These are phyloP conservation scores for Gracilaria domingensis DNA, from an alignment of 23 red algal species.

Conservation along the genomic window DNA sequence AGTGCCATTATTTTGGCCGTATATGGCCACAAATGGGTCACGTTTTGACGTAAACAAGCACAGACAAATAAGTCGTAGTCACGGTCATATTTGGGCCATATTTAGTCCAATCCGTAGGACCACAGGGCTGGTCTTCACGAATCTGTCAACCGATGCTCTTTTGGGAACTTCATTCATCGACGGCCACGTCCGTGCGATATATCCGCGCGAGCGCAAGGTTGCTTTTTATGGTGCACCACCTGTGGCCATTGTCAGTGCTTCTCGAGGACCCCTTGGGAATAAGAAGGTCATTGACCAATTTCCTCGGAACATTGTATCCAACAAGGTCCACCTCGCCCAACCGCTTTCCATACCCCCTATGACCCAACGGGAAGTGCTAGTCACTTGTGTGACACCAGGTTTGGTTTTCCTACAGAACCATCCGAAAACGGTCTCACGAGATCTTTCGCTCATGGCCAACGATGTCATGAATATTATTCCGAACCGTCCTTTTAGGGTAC, in stretches of 20 bases:
- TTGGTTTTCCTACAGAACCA: conserved; percentile 49
- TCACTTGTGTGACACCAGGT: background rate
- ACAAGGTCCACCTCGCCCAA: no score
- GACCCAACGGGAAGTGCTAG: conserved; percentile 13
- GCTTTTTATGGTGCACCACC: no score
- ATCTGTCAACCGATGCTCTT: no score
- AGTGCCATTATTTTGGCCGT: background rate
- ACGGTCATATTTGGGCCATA: background rate
- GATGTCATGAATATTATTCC: conserved; percentile 9
- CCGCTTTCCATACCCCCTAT: conserved; percentile 35
- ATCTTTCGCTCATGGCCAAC: conserved; percentile 22
- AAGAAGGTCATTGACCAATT: no score
- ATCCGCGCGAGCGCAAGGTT: no score
- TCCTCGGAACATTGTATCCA: no score
- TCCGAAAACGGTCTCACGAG: conserved; percentile 5
- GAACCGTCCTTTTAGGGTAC: conserved; percentile 2
- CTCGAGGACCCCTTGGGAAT: no score
- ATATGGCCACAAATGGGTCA: background rate
- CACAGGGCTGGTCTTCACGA: no score
- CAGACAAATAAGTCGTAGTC: background rate
- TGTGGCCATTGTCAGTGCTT: no score
- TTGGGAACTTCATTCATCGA: no score
- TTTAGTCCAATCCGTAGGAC: background rate
- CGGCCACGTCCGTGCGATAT: no score
- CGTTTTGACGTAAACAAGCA: background rate